These are phyloP conservation scores for Tetragonia tetragonoides DNA, from an alignment of 148 eudicot genomes.

Conservation along the genomic window DNA sequence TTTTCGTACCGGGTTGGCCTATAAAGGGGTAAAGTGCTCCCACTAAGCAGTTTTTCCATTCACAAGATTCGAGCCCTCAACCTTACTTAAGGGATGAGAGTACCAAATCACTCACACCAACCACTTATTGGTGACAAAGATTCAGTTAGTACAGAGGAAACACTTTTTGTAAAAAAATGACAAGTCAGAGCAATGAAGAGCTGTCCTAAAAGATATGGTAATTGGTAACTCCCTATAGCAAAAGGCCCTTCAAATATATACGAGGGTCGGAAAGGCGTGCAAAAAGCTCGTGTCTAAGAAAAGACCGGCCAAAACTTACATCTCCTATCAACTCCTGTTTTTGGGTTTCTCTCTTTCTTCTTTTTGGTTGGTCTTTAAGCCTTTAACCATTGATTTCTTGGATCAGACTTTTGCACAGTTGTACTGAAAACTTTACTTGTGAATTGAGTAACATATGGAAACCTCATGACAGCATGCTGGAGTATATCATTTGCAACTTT, in stretches of 20 bases:
- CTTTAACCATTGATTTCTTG: not conserved
- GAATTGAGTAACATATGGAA: no score
- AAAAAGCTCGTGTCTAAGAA: conserved; percentile 8
- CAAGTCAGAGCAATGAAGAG: conserved; percentile 25
- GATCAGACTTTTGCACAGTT: not conserved
- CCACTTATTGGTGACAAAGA: no score
- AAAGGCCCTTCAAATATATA: conserved; percentile 1
- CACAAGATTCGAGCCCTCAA: no score
- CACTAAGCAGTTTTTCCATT: no score
- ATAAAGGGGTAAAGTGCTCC: no score
- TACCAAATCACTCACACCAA: no score
- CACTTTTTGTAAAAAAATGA: not conserved
- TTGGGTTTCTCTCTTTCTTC: not conserved
- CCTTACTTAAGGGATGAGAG: no score
- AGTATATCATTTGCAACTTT: no score
- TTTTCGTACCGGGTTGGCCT: no score
- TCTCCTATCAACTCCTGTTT: conserved; percentile 2
- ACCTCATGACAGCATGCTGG: no score
- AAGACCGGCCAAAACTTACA: conserved; percentile 17
- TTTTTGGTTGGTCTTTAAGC: not conserved
- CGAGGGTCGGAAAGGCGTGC: conserved; percentile 29
- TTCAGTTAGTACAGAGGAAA: not conserved
- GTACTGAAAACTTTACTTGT: not conserved
- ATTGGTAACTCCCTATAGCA: conserved; percentile 4
- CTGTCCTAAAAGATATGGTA: conserved; percentile 20